Evolutionary conservation across 1,284 basidiomycete species (phyloP).

Genomic region (Erythrobasidium hasegawianum): DNA sequence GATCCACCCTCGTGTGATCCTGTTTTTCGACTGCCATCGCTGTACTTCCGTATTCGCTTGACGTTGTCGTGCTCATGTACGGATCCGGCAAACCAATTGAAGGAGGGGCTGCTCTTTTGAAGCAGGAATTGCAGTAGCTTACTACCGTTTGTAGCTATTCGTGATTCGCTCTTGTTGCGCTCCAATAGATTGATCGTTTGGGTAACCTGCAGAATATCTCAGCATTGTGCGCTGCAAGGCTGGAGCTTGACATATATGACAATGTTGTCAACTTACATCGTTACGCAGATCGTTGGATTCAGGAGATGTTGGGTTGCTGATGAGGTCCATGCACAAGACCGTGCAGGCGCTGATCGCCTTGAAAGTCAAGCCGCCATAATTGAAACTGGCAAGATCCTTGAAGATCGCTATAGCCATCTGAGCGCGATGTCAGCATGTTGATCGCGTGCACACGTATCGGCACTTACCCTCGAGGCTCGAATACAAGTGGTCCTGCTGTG

Average conservation of each 20-base stretch:
- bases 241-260: too few species aligned
- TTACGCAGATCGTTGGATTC: conserved; percentile 1
- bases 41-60: too few species aligned
- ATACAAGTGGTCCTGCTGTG: background rate
- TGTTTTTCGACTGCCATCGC: too few species aligned
- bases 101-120: background rate
- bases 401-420: conserved; percentile 14
- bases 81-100: too few species aligned
- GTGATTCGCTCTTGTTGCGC: background rate
- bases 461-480: conserved; percentile 6
- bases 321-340: conserved; percentile 13
- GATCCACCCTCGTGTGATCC: too few species aligned
- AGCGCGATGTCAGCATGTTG: background rate
- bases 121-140: conserved; percentile 1
- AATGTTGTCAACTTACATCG: too few species aligned
- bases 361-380: conserved; percentile 15
- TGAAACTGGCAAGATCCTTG: conserved; percentile 5
- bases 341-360: conserved; percentile 5
- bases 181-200: background rate
- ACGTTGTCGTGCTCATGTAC: too few species aligned
- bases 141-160: background rate
- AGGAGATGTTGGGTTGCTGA: background rate
- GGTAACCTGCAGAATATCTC: background rate
- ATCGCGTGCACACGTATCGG: background rate
- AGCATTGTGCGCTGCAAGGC: too few species aligned